A percentile compares a stretch with the other conserved stretches of the same genome.
Evolutionary conservation across 2,329 filamentous ascomycete species (phyloP).

Genomic region (Fusarium sp.): DNA sequence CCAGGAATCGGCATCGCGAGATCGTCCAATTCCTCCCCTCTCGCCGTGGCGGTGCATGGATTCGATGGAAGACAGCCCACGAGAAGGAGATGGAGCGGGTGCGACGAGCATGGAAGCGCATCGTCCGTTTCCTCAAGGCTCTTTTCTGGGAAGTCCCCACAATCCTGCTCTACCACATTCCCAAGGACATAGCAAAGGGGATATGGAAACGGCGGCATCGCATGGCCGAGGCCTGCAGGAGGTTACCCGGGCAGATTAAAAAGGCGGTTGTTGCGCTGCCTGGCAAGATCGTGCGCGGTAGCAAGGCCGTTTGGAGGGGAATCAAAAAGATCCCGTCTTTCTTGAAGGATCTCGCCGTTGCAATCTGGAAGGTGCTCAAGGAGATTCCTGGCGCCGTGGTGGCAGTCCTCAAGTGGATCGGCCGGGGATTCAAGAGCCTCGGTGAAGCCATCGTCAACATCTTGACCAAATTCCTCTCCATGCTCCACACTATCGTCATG

Average conservation of each 20-base stretch:
- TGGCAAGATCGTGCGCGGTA: slow-evolving; percentile 16
- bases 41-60: slow-evolving; percentile 57
- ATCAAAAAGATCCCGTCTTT: slow-evolving; percentile 41
- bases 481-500: slow-evolving; percentile 55
- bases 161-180: slow-evolving; percentile 49
- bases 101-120: slow-evolving; percentile 38
- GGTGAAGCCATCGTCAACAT: slow-evolving; percentile 47
- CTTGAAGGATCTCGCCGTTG: slow-evolving; percentile 16
- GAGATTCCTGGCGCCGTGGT: slow-evolving; percentile 44
- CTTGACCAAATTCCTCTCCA: slow-evolving; percentile 49
- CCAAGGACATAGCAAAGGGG: slow-evolving; percentile 33
- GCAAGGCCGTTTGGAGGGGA: slow-evolving; percentile 30
- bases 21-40: slow-evolving; percentile 61
- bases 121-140: slow-evolving; percentile 46
- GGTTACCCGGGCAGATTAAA: slow-evolving; percentile 48
- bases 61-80: slow-evolving; percentile 55
- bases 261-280: slow-evolving; percentile 38
- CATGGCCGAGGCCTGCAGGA: slow-evolving; percentile 52
- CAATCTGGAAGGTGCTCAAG: slow-evolving; percentile 40
- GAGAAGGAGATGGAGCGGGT: slow-evolving; percentile 48
- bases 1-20: slow-evolving; percentile 58
- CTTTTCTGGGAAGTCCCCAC: slow-evolving; percentile 53
- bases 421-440: slow-evolving; percentile 46
- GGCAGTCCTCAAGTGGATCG: slow-evolving; percentile 51
- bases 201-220: slow-evolving; percentile 47